These are phyloP conservation scores for Albizia julibrissin DNA, from an alignment of 306 rosid species.

Conservation along the genomic window DNA sequence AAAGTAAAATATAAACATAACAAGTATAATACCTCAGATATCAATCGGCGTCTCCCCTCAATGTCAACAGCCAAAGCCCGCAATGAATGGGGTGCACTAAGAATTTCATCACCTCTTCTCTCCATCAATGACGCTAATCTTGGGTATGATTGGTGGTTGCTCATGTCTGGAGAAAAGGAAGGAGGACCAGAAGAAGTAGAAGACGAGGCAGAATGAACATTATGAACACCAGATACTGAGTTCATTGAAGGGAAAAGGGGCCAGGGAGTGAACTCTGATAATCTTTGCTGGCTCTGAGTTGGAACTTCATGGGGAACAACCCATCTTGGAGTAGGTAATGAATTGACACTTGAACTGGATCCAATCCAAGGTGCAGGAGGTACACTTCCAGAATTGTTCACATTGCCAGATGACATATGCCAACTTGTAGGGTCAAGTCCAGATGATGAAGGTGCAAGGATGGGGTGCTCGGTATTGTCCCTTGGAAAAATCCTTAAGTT, in stretches of 20 bases:
- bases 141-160: constrained; percentile 53
- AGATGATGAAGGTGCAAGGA: constrained; percentile 35
- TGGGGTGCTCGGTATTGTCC: constrained; percentile 42
- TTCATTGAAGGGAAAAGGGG: constrained; percentile 57
- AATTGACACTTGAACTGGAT: constrained; percentile 53
- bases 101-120: constrained; percentile 63
- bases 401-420: constrained; percentile 47
- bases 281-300: constrained; percentile 57
- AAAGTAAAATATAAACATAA: constrained; percentile 18
- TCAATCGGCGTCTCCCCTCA: constrained; percentile 79
- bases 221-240: constrained; percentile 47
- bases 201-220: constrained; percentile 41
- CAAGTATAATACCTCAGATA: constrained; percentile 68
- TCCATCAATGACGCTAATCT: constrained; percentile 64
- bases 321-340: constrained; percentile 58
- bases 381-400: constrained; percentile 41
- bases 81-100: constrained; percentile 56
- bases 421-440: constrained; percentile 46
- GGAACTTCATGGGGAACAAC: constrained; percentile 53
- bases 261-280: constrained; percentile 70
- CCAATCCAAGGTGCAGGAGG: constrained; percentile 63
- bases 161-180: constrained; percentile 52
- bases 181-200: constrained; percentile 60
- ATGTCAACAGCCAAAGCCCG: constrained; percentile 66
- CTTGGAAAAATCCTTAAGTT: constrained; percentile 43